These are phyloP conservation scores for Gossypium thurberi DNA, from an alignment of 345 rosid species.

Conservation along the genomic window DNA sequence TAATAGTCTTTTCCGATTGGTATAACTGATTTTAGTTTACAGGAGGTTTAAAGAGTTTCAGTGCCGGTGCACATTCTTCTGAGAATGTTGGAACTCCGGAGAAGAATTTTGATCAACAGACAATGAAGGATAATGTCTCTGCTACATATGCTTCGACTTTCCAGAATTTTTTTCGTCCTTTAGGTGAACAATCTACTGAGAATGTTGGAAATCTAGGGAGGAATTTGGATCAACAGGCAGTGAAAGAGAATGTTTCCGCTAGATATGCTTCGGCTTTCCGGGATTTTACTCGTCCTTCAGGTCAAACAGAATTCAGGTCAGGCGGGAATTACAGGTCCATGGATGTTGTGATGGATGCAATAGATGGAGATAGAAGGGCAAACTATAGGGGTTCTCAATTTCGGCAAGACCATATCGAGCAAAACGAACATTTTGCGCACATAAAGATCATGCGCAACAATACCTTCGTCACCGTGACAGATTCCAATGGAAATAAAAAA, in stretches of 20 bases:
- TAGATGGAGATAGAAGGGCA: slow-evolving; percentile 35
- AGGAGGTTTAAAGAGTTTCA: slow-evolving; percentile 23
- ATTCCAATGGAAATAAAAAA: slow-evolving; percentile 72
- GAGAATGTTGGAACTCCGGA: neutral
- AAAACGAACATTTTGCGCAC: slow-evolving; percentile 58
- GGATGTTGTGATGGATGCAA: slow-evolving; percentile 43
- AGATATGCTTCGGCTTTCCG: too few relatives aligned
- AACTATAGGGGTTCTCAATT: slow-evolving; percentile 11
- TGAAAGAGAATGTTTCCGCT: too few relatives aligned
- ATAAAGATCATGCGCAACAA: slow-evolving; percentile 69
- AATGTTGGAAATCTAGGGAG: too few relatives aligned
- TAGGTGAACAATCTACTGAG: neutral
- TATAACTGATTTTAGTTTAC: slow-evolving; percentile 4
- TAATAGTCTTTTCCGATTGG: neutral
- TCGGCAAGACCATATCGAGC: slow-evolving; percentile 30
- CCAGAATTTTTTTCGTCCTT: neutral
- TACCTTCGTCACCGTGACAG: slow-evolving; percentile 68
- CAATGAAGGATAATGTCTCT: neutral
- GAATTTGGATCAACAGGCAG: too few relatives aligned
- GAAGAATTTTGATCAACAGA: neutral
- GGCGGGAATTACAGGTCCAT: slow-evolving; percentile 24
- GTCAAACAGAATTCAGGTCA: neutral
- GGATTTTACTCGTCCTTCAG: too few relatives aligned
- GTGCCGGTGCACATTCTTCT: neutral
- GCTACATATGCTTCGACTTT: neutral